Base-by-base conservation (phyloP, 75 land plant genomes). In the Cupressus sempervirens region DNA sequence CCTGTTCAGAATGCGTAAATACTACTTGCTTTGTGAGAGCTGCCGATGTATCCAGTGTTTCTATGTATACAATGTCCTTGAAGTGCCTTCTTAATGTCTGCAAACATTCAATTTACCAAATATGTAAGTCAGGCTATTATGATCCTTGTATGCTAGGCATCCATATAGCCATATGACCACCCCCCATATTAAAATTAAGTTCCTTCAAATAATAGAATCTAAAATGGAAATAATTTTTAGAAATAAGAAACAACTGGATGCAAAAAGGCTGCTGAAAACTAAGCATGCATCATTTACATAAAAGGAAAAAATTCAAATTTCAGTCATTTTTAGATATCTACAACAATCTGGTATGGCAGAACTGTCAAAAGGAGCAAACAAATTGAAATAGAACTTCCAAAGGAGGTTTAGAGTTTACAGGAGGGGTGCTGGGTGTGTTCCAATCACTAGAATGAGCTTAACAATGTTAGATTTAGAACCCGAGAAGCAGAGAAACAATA, bases 51-150 rank as follows among this genome's bases (percentile, higher is more conserved):
- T 83, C 87, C 56, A 45, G 68, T 36, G n/a, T 82, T 70, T 88
- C 87, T 54, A 95, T 87, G 77, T 87, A 91, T 52, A 87, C 84
- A 35, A 95, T 89, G 81, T 95, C 95, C 65, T 89, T 83, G 82
- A 94, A 95, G 82, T 95, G 87, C 81, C 90, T 88, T 35, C 85
- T 82, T 48, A 90, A 50, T 0, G 92, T 92, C 99, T 97, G 89
- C 52, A 88, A 11, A 46, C 68, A 43, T 88, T 30, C 75, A 38
- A 58, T 23, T 10, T 46, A 54, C 29, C 75, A 56, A 52, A 74
- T 18, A 86, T 11, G 12, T 72, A 30, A 72, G n/a, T 9, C 3
- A 72, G 0, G 26, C 7, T 62, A 7, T 62, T 62, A 23, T 62
- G 26, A 62, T 62, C 35, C 13, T 72, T 72, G 35, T 30, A 72